Base-by-base conservation (phyloP, 2,329 filamentous ascomycete genomes). In the Beauveria sp. region DNA sequence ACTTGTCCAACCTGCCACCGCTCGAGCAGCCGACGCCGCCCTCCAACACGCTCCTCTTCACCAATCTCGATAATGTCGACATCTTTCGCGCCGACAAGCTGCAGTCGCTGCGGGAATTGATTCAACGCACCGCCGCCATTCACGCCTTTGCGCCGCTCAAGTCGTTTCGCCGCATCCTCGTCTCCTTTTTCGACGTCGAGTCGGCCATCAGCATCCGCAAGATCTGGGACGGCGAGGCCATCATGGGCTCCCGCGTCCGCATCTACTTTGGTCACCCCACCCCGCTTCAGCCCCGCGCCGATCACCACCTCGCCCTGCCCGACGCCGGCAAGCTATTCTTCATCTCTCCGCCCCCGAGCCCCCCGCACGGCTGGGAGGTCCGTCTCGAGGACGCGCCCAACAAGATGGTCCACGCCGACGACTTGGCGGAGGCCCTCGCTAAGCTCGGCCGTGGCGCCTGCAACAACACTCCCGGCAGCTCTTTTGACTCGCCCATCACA, bases 1-100 rank as follows among this genome's bases (percentile, higher is more conserved):
- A 93, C 71, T 83, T 93, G 51, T 88, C 88, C 65, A 83, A 80
- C 70, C 77, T 93, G 48, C 89, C 90, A 55, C 83, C 88, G 42
- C 80, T 90, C 61, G 79, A 80, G 48, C 83, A 85, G 71, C 89
- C 90, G n/a, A 86, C 89, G 28, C 84, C 87, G 60, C 88, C 89
- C 6, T 89, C 88, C 67, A 95, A 95, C 79, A 95, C 90, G 0
- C 86, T 95, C 62, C 85, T 95, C 70, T 88, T 95, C 71, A 95
- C 90, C 69, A 91, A 91, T 77, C 84, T 95, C 64, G 78, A 87
- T 70, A 84, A 90, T 66, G 76, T 81, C 63, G 86, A 88, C 69
- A 86, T 91, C 77, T 95, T 93, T 80, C 80, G 84, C 63, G 80
- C 88, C 20, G 82, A 88, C 65, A 91, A 91, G 75, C 81, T 93